Conservation (phyloP, 371 early-diverging fungal species). For the Rhizopus delemar region DNA sequence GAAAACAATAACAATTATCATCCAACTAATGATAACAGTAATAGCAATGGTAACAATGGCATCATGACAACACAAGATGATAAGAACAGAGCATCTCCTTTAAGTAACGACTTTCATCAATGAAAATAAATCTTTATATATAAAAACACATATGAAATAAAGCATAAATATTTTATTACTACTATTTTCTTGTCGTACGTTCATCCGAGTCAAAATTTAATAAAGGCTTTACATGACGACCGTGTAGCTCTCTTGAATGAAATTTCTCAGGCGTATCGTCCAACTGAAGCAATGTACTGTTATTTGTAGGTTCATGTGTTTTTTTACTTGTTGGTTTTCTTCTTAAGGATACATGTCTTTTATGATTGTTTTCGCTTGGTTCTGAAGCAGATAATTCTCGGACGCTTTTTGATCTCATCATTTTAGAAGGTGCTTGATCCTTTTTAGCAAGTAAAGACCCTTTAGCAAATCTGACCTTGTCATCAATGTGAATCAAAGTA, state of each 20-base stretch:
- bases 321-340: constrained; percentile 36
- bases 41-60: constrained; percentile 2
- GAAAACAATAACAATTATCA: background rate
- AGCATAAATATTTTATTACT: too few species aligned
- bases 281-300: constrained; percentile 34
- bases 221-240: constrained; percentile 50
- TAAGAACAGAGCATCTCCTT: constrained; percentile 11
- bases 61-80: constrained; percentile 11
- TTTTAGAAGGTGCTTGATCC: constrained; percentile 12
- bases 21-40: background rate
- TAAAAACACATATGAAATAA: background rate
- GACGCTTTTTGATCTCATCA: constrained; percentile 41
- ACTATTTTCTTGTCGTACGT: background rate
- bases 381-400: constrained; percentile 24
- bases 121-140: background rate
- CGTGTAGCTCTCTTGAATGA: constrained; percentile 42
- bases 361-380: constrained; percentile 3
- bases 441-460: constrained; percentile 44
- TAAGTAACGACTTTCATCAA: background rate
- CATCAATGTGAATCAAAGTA: constrained; percentile 46
- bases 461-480: constrained; percentile 43
- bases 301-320: constrained; percentile 33
- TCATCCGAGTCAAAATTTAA: constrained; percentile 36
- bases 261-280: constrained; percentile 42
- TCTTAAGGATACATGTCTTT: constrained; percentile 35